Evolutionary conservation across 2,329 filamentous ascomycete species (phyloP), one percentile per base, ranked within the genome.

Genomic region (Niveomyces coronatus): DNA sequence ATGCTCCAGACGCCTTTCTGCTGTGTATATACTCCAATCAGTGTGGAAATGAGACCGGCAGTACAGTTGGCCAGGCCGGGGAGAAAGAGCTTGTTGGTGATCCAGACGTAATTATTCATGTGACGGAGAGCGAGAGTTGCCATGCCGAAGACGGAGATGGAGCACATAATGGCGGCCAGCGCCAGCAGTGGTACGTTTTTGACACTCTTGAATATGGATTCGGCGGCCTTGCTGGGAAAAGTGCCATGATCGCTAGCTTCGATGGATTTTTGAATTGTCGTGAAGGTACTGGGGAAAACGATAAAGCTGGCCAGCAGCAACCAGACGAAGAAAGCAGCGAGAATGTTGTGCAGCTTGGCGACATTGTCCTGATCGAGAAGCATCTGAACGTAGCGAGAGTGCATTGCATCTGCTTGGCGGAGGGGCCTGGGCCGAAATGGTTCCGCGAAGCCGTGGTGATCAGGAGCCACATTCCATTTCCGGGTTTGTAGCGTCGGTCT

Each of bases 281-380:
- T 70, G 47, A 72, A 74, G 1, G 67, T 71, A 5, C 64, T 68
- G 0, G 69, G 68, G 24, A 71, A 62, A 29, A 73, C 58, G 13
- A 74, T 56, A 54, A 71, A 74, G 19, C 69, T 69, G 0, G 64
- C 64, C 1, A 74, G 61, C 3, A 74, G 57, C 31, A 70, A 56
- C 66, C 64, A 74, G 30, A 54, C 52, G 39, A 52, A 53, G 38
- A 49, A 47, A 20, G 53, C 44, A 34, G 63, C 63, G 15, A 68
- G 53, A 37, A 71, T 57, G 52, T 67, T 73, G 54, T 71, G 65
- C 9, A 58, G 34, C 6, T 55, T 56, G 3, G 64, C 58, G 32
- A 72, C 67, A 26, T 53, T 47, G 45, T 70, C 63, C n/a, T 67
- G 55, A 24, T 59, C 55, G 17, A 68, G 57, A 7, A 70, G 58